Evolutionary conservation across 345 rosid genomes (phyloP).

Genomic region (Cardamine occulta): DNA sequence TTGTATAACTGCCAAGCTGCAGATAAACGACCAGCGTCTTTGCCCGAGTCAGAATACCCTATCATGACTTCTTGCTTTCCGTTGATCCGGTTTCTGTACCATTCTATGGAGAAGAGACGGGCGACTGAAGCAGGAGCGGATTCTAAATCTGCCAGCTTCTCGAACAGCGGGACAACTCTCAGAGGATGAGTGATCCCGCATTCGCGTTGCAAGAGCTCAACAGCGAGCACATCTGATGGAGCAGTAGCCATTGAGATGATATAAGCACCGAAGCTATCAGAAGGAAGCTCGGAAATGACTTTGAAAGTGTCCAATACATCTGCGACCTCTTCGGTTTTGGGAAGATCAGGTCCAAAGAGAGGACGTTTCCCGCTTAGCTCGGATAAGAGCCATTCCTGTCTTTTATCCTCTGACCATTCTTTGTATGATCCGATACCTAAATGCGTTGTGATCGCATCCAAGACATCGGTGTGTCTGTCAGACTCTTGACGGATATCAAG

Average conservation of each 20-base stretch:
- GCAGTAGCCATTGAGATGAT: constrained; percentile 98
- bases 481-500: constrained; percentile 97
- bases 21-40: constrained; percentile 94
- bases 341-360: constrained; percentile 93
- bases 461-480: constrained; percentile 88
- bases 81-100: constrained; percentile 83
- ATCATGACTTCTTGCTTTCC: constrained; percentile 99
- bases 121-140: constrained; percentile 92
- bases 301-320: constrained; percentile 87
- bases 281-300: constrained; percentile 82
- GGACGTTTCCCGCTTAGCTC: constrained; percentile 94
- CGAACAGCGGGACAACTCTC: constrained; percentile 95
- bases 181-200: constrained; percentile 77
- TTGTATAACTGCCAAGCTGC: constrained; percentile 97
- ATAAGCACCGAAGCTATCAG: constrained; percentile 88
- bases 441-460: constrained; percentile 86
- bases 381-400: constrained; percentile 90
- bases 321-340: constrained; percentile 86
- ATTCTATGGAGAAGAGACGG: constrained; percentile 91
- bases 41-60: constrained; percentile 96
- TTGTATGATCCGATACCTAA: constrained; percentile 78
- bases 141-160: constrained; percentile 93
- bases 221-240: constrained; percentile 92
- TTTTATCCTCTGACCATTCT: constrained; percentile 85
- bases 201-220: constrained; percentile 94